phyloP scores from a whole-genome alignment of 164 flowering plant species.

The Stephania japonica region DNA sequence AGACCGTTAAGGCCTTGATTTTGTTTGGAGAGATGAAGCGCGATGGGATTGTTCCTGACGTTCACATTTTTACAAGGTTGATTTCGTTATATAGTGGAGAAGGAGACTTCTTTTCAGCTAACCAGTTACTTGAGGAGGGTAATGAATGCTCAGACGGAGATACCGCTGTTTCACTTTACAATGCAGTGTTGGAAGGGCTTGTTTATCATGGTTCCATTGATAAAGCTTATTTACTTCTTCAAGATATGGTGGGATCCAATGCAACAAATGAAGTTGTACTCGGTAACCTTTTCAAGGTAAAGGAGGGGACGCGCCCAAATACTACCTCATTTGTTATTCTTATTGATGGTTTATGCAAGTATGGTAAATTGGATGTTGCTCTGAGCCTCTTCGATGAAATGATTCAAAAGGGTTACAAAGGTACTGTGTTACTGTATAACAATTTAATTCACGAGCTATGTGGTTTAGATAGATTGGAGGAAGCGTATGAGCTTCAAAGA shows the following conservation, averaged over 20 bases:
- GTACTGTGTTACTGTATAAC: constrained; percentile 45
- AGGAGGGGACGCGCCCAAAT: constrained; percentile 28
- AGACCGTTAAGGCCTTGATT: constrained; percentile 40
- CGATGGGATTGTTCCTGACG: constrained; percentile 50
- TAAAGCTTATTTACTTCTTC: constrained; percentile 50
- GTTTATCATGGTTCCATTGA: constrained; percentile 35
- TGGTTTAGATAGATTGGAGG: constrained; percentile 50
- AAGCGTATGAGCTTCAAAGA: constrained; percentile 42
- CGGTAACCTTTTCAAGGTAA: constrained; percentile 16
- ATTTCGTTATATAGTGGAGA: constrained; percentile 35
- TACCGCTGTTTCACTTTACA: constrained; percentile 28
- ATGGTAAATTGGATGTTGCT: constrained; percentile 52
- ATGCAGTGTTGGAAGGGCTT: constrained; percentile 44
- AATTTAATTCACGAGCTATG: constrained; percentile 61
- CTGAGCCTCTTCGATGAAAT: constrained; percentile 49
- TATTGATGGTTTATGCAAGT: constrained; percentile 56
- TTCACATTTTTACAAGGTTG: constrained; percentile 35
- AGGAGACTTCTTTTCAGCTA: constrained; percentile 25
- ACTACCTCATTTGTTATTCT: constrained; percentile 49
- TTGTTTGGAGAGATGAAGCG: constrained; percentile 60
- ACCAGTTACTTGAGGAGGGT: constrained; percentile 24
- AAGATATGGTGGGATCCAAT: constrained; percentile 29
- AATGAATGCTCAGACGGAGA: constrained; percentile 23
- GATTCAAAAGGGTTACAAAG: constrained; percentile 36
- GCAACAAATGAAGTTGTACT: constrained; percentile 17